Evolutionary conservation across 352 stramenopile species (phyloP).

Genomic region (Globisporangium viniferum): DNA sequence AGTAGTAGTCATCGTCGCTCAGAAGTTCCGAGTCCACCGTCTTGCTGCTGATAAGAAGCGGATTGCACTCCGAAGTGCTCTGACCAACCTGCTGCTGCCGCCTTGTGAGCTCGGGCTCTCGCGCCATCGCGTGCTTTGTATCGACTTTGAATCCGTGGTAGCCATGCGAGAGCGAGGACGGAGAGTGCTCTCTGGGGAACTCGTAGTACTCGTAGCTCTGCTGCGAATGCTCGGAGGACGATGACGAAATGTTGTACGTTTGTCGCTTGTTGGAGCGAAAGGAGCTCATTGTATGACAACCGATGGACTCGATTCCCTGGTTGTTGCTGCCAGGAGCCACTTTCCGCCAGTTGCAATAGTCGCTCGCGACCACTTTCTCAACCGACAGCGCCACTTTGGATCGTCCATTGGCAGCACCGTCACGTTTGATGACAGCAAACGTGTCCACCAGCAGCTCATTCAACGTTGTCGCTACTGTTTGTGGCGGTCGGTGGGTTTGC

Average conservation of each 20-base stretch:
- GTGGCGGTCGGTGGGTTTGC: background rate
- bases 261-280: background rate
- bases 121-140: conserved; percentile 3
- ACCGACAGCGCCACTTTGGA: background rate
- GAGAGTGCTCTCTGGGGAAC: conserved; percentile 9
- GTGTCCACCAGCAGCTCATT: background rate
- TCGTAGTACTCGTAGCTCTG: conserved; percentile 10
- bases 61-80: conserved; percentile 4
- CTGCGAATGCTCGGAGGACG: conserved; percentile 2
- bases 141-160: conserved; percentile 13
- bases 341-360: conserved; percentile 25
- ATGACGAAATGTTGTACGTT: background rate
- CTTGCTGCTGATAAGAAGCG: background rate
- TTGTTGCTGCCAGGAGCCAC: background rate
- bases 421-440: background rate
- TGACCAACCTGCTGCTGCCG: background rate
- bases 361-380: conserved; percentile 25
- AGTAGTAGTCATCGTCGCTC: background rate
- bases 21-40: background rate
- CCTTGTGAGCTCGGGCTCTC: background rate
- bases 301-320: background rate
- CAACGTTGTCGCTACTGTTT: background rate
- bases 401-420: background rate
- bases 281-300: background rate
- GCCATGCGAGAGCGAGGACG: background rate